Base-by-base conservation (phyloP, 148 eudicot species). In the Suaeda aralocaspica region DNA sequence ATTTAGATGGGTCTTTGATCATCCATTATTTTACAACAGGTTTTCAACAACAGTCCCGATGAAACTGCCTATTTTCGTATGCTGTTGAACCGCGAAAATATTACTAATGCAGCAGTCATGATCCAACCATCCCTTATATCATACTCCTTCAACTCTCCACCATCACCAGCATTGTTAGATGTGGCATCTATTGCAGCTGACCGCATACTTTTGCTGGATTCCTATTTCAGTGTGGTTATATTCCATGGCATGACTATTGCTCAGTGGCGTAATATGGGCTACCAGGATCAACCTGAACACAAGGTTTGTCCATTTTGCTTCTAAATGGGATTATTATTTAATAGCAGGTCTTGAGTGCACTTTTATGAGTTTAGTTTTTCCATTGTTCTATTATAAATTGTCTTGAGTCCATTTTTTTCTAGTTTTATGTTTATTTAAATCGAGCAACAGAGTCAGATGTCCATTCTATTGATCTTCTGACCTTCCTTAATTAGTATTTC, bases 1-100 rank as follows among this genome's bases (percentile, higher is more conserved):
- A 9, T 66, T 59, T 46, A 34, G 2, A 1, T 10, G 29, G 26
- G 26, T 67, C 58, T 24, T 46, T 78, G 22, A 41, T 73, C 39
- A 49, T 28, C 8, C 18, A 0, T 48, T 59, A 13, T 57, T 42
- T 45, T 13, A 28, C 59, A 7, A 24, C 79, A 89, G 98, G 98
- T 92, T 36, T 92, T 88, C 44, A 92, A 92, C 75, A 92, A 89
- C 73, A 92, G 98, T 81, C 98, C 98, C 12, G 98, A 93, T 85
- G 98, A 93, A 85, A 90, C 98, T 2, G 98, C 98, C 73, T 93
- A 88, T 76, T 93, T 93, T 76, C 90, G 98, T 61, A 90, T 93
- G 87, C 77, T 82, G 78, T 69, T 93, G 74, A 88, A 93, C 83
- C 86, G 96, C 67, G 96, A 93, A 78, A 88, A 75, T 63, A 78